phyloP scores from a whole-genome alignment of 495 filamentous ascomycete species.

The Amniculicola lignicola region DNA sequence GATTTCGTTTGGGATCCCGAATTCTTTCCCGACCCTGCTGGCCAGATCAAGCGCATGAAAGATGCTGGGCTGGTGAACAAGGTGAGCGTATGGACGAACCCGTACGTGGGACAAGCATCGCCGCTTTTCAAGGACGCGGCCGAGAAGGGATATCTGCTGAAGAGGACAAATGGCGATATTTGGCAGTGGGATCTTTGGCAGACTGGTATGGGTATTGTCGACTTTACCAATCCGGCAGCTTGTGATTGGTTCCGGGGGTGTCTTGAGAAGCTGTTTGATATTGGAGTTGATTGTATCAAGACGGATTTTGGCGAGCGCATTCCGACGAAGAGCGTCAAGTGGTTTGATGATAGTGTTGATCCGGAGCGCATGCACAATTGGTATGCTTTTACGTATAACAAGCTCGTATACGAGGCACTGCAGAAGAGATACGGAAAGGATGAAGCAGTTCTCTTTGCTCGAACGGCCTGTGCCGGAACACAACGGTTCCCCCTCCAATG shows the following conservation, averaged over 20 bases:
- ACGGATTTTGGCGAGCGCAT: conserved; percentile 74
- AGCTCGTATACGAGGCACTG: conserved; percentile 63
- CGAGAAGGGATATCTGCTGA: conserved; percentile 65
- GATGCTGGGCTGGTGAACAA: conserved; percentile 54
- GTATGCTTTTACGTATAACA: conserved; percentile 69
- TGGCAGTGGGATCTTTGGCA: conserved; percentile 77
- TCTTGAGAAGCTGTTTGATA: conserved; percentile 58
- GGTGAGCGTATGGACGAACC: conserved; percentile 69
- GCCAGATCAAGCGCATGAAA: conserved; percentile 61
- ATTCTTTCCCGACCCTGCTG: conserved; percentile 66
- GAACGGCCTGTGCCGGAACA: conserved; percentile 62
- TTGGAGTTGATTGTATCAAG: conserved; percentile 68
- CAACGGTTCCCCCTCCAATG: conserved; percentile 55
- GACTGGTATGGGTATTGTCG: conserved; percentile 69
- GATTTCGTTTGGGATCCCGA: conserved; percentile 68
- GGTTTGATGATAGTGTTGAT: conserved; percentile 43
- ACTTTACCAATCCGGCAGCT: conserved; percentile 70
- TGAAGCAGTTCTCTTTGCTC: conserved; percentile 65
- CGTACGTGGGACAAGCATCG: conserved; percentile 66
- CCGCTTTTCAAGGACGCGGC: conserved; percentile 63
- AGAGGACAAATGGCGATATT: conserved; percentile 64
- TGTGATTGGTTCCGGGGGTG: conserved; percentile 58
- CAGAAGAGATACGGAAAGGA: conserved; percentile 55
- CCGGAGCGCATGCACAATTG: conserved; percentile 70
- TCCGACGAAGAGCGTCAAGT: conserved; percentile 59